phyloP scores from a whole-genome alignment of 1,284 basidiomycete species.

The Sutorius eximius region DNA sequence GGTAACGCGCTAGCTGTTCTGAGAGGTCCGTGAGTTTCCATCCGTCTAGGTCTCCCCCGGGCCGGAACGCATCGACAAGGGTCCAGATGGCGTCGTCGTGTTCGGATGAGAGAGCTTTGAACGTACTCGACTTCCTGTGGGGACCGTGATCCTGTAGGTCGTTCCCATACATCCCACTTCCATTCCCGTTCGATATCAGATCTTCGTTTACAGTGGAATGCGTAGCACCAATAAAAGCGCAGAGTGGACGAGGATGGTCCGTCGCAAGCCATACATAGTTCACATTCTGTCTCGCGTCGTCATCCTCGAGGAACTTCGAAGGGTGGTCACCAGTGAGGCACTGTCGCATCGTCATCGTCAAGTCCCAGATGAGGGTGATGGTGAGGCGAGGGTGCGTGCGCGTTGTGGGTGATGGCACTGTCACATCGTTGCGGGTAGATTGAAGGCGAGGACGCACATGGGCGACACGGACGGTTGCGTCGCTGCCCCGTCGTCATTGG shows the following conservation, averaged over 20 bases:
- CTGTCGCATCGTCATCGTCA: too few species aligned
- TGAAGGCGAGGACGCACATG: too few species aligned
- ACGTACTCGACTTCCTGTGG: constrained; percentile 43
- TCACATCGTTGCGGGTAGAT: too few species aligned
- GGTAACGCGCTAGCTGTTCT: constrained; percentile 29
- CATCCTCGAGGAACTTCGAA: constrained; percentile 38
- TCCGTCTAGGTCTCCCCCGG: constrained; percentile 39
- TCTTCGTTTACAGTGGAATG: neutral
- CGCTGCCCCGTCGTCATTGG: too few species aligned
- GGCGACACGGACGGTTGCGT: too few species aligned
- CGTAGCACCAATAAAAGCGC: neutral
- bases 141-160: constrained; percentile 2
- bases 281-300: constrained; percentile 29
- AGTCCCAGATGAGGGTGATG: too few species aligned
- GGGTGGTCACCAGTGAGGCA: constrained; percentile 43
- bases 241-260: constrained; percentile 42
- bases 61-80: constrained; percentile 42
- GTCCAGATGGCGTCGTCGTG: constrained; percentile 44
- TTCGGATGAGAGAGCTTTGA: constrained; percentile 35
- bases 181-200: neutral
- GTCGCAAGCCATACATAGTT: constrained; percentile 48
- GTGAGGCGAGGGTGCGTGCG: too few species aligned
- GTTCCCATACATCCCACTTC: neutral
- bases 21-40: constrained; percentile 43
- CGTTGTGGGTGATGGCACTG: too few species aligned